Conservation (phyloP, 2,329 filamentous ascomycete species). For the Ophiostoma sp. region DNA sequence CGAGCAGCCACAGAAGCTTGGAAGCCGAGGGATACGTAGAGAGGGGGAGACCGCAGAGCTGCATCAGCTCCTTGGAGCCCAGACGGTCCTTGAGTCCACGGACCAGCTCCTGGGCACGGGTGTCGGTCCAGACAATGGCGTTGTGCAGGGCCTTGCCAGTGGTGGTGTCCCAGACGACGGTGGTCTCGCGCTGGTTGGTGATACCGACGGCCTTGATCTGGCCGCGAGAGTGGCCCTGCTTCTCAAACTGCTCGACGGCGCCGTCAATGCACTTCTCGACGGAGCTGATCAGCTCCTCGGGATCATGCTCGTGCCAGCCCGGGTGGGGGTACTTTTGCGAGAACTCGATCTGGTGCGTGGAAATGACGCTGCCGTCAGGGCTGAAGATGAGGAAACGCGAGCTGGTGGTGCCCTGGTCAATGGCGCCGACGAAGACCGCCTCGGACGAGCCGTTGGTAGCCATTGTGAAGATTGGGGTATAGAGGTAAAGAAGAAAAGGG, state of each 20-base stretch:
- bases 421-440: constrained; percentile 75
- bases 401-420: constrained; percentile 89
- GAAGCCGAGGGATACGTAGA: constrained; percentile 86
- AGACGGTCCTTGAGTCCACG: constrained; percentile 70
- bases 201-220: constrained; percentile 79
- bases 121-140: constrained; percentile 89
- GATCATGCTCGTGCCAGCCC: constrained; percentile 91
- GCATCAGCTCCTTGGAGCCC: constrained; percentile 67
- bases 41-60: constrained; percentile 76
- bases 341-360: constrained; percentile 84
- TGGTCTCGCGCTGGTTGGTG: constrained; percentile 89
- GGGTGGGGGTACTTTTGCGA: constrained; percentile 80
- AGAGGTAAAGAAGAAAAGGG: neutral
- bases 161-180: constrained; percentile 77
- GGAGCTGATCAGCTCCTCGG: constrained; percentile 70
- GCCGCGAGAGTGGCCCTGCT: constrained; percentile 64
- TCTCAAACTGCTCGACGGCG: constrained; percentile 69
- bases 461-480: constrained; percentile 1
- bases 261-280: constrained; percentile 79
- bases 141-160: constrained; percentile 81
- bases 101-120: constrained; percentile 71
- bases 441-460: constrained; percentile 36
- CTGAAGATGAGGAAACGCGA: constrained; percentile 91
- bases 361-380: constrained; percentile 71
- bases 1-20: constrained; percentile 83